A percentile compares a stretch with the other conserved stretches of the same genome.
These are phyloP conservation scores for Cymodocea nodosa DNA, from an alignment of 116 monocot genomes.

Conservation along the genomic window DNA sequence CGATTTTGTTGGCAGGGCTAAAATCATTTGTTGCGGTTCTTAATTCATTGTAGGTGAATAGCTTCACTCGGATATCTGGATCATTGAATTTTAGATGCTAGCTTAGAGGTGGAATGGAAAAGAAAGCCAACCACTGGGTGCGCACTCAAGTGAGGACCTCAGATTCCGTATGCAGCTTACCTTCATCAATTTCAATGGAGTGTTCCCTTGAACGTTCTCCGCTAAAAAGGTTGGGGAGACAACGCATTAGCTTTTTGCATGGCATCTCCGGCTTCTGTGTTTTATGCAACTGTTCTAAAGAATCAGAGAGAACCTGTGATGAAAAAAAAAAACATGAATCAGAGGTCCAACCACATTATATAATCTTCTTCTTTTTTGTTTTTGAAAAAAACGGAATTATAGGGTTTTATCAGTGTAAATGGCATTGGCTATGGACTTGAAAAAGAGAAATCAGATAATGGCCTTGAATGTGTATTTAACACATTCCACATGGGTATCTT, in stretches of 20 bases:
- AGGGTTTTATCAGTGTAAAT: too few relatives aligned
- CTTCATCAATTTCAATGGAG: neutral
- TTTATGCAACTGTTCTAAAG: too few relatives aligned
- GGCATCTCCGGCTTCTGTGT: too few relatives aligned
- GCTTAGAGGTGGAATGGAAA: neutral
- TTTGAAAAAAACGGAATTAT: too few relatives aligned
- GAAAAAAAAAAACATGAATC: too few relatives aligned
- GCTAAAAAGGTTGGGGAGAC: neutral
- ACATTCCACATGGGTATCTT: too few relatives aligned
- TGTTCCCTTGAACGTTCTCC: neutral
- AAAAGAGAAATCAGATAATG: too few relatives aligned
- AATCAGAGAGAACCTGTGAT: too few relatives aligned
- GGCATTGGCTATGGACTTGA: too few relatives aligned
- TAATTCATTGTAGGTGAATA: slow-evolving; percentile 50
- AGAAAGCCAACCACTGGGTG: neutral
- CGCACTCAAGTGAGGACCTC: neutral
- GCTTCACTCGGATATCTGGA: slow-evolving; percentile 20
- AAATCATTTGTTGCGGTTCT: slow-evolving; percentile 49
- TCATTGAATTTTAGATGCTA: neutral
- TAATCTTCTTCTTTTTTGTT: too few relatives aligned
- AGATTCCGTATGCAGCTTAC: neutral
- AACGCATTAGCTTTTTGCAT: neutral
- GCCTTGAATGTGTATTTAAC: too few relatives aligned
- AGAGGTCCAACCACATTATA: too few relatives aligned
- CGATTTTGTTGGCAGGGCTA: slow-evolving; percentile 36